Conservation (phyloP, 192 early-diverging fungal genomes). For the Bifiguratus adelaidae region DNA sequence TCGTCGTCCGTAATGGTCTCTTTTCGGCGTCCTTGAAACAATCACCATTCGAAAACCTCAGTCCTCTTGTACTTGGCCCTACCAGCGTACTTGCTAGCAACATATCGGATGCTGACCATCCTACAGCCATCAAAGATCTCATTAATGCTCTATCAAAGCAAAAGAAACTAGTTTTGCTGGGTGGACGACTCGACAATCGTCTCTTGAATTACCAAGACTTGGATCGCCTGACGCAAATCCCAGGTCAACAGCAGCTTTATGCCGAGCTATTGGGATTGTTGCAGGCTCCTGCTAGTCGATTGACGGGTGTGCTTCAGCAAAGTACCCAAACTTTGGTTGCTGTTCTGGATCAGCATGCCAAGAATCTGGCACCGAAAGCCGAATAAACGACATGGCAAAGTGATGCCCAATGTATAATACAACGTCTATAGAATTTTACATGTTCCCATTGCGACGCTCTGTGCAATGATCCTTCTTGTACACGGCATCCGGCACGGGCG, state of each 20-base stretch:
- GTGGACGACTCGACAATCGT: conserved; percentile 39
- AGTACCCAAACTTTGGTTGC: conserved; percentile 23
- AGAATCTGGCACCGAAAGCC: too few species aligned
- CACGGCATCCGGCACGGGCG: too few species aligned
- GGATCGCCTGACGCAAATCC: conserved; percentile 31
- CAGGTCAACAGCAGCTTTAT: conserved; percentile 27
- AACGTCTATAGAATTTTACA: too few species aligned
- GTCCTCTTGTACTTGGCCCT: conserved; percentile 35
- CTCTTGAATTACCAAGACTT: conserved; percentile 39
- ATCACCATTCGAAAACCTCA: conserved; percentile 31
- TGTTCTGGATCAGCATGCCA: conserved; percentile 23
- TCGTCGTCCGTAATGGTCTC: conserved; percentile 30
- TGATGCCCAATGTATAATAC: too few species aligned
- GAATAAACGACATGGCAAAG: too few species aligned
- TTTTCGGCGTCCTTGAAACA: conserved; percentile 30
- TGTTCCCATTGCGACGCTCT: too few species aligned
- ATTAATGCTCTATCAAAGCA: conserved; percentile 31
- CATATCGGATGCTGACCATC: conserved; percentile 19
- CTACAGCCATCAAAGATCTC: conserved; percentile 23
- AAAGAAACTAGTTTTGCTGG: conserved; percentile 40
- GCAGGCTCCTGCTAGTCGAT: conserved; percentile 25
- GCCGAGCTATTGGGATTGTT: conserved; percentile 34
- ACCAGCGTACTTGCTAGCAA: conserved; percentile 38
- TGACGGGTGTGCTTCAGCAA: conserved; percentile 25
- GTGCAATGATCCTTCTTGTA: too few species aligned